These are phyloP conservation scores for Panicum virgatum DNA, from an alignment of 202 grass and related monocot species.

Conservation along the genomic window DNA sequence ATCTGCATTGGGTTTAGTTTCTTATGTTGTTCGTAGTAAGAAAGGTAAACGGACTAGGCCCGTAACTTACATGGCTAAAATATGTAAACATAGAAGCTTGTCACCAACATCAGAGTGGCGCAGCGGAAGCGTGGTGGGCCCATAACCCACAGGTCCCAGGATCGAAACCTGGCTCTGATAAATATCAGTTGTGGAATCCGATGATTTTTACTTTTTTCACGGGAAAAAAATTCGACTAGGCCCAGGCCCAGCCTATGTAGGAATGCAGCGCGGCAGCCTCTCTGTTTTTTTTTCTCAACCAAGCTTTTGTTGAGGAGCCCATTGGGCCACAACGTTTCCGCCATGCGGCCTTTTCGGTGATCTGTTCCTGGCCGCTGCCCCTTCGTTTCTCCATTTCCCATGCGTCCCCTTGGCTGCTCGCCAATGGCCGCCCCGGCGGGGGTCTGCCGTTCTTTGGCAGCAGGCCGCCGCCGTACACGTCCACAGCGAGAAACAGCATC, in stretches of 20 bases:
- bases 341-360: no score
- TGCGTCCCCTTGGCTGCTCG: no score
- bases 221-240: neutral
- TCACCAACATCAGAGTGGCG: conserved; percentile 66
- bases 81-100: rapidly evolving
- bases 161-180: conserved; percentile 97
- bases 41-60: no score
- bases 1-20: no score
- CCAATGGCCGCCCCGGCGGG: no score
- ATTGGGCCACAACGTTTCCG: neutral
- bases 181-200: neutral
- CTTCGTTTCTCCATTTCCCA: no score
- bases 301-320: neutral
- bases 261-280: neutral
- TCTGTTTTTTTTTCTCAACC: neutral
- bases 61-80: no score
- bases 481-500: neutral
- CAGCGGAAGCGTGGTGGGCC: conserved; percentile 93
- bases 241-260: neutral
- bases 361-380: no score
- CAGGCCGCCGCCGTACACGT: no score
- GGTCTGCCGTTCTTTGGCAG: no score
- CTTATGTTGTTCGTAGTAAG: no score
- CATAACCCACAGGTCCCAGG: conserved; percentile 98
- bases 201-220: neutral